Conservation (phyloP, 2,329 filamentous ascomycete genomes). For the Claviceps pazoutovae region DNA sequence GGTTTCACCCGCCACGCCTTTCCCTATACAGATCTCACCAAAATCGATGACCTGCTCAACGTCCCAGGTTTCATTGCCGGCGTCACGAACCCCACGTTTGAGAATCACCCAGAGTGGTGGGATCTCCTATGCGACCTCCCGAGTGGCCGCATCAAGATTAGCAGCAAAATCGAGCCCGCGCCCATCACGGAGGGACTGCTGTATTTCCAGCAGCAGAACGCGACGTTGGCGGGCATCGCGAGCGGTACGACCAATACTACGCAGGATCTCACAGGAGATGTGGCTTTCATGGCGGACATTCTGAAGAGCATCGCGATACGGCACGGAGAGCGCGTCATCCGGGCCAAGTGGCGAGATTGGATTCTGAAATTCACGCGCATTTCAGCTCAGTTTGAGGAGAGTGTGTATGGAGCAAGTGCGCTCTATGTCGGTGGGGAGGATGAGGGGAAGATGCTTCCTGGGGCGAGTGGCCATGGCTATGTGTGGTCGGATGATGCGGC, state of each 20-base stretch:
- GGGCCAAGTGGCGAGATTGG: constrained; percentile 89
- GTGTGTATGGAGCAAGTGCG: constrained; percentile 83
- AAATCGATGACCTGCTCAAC: constrained; percentile 90
- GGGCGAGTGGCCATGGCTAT: constrained; percentile 73
- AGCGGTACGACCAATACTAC: constrained; percentile 26
- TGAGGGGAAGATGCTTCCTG: constrained; percentile 40
- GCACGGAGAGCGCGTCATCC: constrained; percentile 78
- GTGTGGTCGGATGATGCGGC: constrained; percentile 79
- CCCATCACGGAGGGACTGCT: constrained; percentile 70
- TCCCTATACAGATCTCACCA: constrained; percentile 93
- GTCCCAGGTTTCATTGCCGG: constrained; percentile 96
- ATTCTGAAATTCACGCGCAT: constrained; percentile 89
- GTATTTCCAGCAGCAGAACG: constrained; percentile 76
- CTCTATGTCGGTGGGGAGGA: constrained; percentile 74
- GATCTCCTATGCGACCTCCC: constrained; percentile 89
- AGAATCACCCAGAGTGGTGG: constrained; percentile 95
- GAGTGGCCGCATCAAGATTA: constrained; percentile 88
- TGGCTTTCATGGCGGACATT: constrained; percentile 77
- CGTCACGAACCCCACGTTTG: constrained; percentile 93
- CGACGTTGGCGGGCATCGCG: constrained; percentile 36
- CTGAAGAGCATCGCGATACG: constrained; percentile 70
- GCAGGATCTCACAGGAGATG: constrained; percentile 70
- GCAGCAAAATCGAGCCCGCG: constrained; percentile 68
- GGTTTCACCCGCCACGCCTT: constrained; percentile 95
- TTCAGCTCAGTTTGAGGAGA: constrained; percentile 87